Conservation (phyloP, 129 eudicot species). For the Artemisia tridentata region DNA sequence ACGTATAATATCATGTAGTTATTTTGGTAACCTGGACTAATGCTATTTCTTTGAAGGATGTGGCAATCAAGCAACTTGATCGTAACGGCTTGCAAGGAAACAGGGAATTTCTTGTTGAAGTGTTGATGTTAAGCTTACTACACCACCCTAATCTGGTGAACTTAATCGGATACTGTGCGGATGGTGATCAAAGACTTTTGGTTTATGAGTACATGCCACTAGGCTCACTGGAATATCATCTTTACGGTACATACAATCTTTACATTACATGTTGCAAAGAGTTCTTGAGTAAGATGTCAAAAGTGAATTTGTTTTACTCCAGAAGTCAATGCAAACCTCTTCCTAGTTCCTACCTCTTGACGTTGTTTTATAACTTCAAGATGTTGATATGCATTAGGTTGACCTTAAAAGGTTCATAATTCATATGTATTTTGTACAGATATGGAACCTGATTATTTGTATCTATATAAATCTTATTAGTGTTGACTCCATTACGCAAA, state of each 20-base stretch:
- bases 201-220: constrained; percentile 79
- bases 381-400: neutral
- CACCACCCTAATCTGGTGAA: constrained; percentile 76
- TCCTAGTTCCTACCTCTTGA: neutral
- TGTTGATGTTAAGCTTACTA: constrained; percentile 70
- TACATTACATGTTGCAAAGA: neutral
- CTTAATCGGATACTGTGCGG: constrained; percentile 81
- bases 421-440: neutral
- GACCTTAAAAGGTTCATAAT: neutral
- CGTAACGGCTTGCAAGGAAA: constrained; percentile 80
- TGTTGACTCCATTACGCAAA: too few species aligned
- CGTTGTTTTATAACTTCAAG: neutral
- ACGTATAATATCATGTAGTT: neutral
- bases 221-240: constrained; percentile 81
- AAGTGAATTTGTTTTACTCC: neutral
- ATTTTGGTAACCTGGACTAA: neutral
- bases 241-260: constrained; percentile 46
- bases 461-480: too few species aligned
- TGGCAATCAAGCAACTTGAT: constrained; percentile 84
- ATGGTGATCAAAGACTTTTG: constrained; percentile 79
- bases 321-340: neutral
- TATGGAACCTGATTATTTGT: too few species aligned
- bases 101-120: constrained; percentile 82
- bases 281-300: neutral
- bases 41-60: constrained; percentile 38